Evolutionary conservation across 169 alveolate genomes (phyloP), one percentile per base, ranked within the genome.

Genomic region (Plasmodium coatneyi): DNA sequence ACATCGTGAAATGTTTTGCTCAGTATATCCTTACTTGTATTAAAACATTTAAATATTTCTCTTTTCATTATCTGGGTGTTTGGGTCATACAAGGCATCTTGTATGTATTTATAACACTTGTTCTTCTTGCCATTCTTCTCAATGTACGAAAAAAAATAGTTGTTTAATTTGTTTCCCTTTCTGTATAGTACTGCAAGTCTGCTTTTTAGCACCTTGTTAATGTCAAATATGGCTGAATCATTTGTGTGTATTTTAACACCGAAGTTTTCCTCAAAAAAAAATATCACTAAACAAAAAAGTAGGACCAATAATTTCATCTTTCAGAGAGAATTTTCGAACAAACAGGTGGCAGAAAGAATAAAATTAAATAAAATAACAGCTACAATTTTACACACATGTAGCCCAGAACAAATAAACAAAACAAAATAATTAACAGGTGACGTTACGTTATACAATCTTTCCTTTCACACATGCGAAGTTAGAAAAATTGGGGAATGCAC

Each of bases 141-240:
- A 78, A 86, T 49, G 66, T 86, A 86, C 76, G 93, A 86, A 86
- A 86, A 86, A 86, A 86, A 86, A 86, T 86, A 86, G 32, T 86
- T 86, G 80, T 86, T 86, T 86, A 86, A 76, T 49, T 86, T 86
- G 84, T 86, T 74, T 78, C 93, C 93, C 76, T 86, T 86, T 86
- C 93, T 86, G 93, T 74, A 86, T 86, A 86, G 41, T 34, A 78
- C 43, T 52, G 93, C 30, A 30, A 86, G 84, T 78, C 46, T 74
- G 28, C 36, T 86, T 76, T 86, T 74, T 52, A 86, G 70, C 56
- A 72, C 86, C 52, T 39, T 86, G 49, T 86, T 86, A 36, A 86
- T 86, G 66, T 86, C 93, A 86, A 86, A 86, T 86, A 86, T 86
- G 22, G 84, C 93, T 54, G 93, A 74, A 86, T 86, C 93, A 76